A percentile compares a stretch with the other conserved stretches of the same genome.
Evolutionary conservation across 2,329 filamentous ascomycete species (phyloP).

Genomic region (Penicillium sp.): DNA sequence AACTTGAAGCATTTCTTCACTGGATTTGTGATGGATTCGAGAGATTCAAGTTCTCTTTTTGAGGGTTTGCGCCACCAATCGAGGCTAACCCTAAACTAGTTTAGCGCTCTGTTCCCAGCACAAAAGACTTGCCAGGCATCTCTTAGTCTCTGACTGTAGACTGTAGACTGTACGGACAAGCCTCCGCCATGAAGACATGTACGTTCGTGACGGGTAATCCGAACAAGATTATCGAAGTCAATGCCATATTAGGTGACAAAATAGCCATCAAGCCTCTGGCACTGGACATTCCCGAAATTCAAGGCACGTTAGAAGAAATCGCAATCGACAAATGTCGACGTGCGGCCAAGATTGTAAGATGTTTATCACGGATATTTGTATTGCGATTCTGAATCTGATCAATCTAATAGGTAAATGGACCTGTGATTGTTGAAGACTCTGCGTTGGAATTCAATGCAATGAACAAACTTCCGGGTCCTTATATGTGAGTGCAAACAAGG

Average conservation of each 20-base stretch:
- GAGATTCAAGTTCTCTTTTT: no score
- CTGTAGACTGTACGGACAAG: no score
- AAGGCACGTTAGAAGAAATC: slow-evolving; percentile 84
- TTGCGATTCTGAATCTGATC: not conserved
- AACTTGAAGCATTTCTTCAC: no score
- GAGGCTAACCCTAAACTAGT: not conserved
- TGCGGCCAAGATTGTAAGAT: slow-evolving; percentile 60
- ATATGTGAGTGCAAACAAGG: slow-evolving; percentile 74
- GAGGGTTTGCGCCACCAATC: no score
- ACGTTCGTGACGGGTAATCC: slow-evolving; percentile 85
- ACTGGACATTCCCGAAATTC: slow-evolving; percentile 79
- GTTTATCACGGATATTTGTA: not conserved
- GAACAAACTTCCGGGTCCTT: slow-evolving; percentile 80
- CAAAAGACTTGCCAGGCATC: not conserved
- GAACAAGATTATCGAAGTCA: slow-evolving; percentile 84
- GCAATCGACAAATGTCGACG: slow-evolving; percentile 77
- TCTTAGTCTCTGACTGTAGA: not conserved
- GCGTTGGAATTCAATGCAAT: slow-evolving; percentile 84
- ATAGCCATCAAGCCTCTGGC: slow-evolving; percentile 71
- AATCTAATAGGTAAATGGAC: slow-evolving; percentile 67
- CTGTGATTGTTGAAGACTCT: slow-evolving; percentile 88
- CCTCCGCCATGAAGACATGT: slow-evolving; percentile 16
- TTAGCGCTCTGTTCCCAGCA: not conserved
- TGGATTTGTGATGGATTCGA: no score
- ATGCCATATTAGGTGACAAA: slow-evolving; percentile 72